phyloP scores from a whole-genome alignment of 2,329 filamentous ascomycete species.

The Epichloe baconii region DNA sequence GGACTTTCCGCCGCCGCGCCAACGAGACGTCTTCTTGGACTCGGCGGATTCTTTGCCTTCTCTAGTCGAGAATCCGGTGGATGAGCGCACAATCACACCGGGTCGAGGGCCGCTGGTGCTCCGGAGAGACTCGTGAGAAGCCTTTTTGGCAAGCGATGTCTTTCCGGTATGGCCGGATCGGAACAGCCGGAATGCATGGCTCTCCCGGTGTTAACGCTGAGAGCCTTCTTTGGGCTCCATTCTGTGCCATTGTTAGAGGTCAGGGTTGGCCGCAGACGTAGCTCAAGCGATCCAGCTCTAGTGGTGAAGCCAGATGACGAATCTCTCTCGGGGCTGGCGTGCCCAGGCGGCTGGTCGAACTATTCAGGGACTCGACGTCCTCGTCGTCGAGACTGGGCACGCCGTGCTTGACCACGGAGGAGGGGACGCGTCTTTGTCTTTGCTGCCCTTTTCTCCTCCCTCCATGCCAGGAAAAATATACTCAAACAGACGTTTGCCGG shows the following conservation, averaged over 20 bases:
- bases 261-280: slow-evolving; percentile 72
- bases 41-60: slow-evolving; percentile 23
- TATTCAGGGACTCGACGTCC: slow-evolving; percentile 33
- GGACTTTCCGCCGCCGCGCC: slow-evolving; percentile 36
- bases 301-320: slow-evolving; percentile 36
- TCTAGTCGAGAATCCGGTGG: slow-evolving; percentile 31
- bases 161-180: slow-evolving; percentile 29
- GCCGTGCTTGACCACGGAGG: slow-evolving; percentile 38
- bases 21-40: slow-evolving; percentile 37
- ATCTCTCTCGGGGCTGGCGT: slow-evolving; percentile 30
- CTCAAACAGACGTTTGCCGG: slow-evolving; percentile 86
- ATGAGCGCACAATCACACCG: slow-evolving; percentile 29
- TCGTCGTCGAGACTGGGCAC: slow-evolving; percentile 12
- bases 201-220: slow-evolving; percentile 31
- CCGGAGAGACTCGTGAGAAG: slow-evolving; percentile 43
- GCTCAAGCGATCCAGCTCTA: slow-evolving; percentile 62
- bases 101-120: slow-evolving; percentile 26
- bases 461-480: slow-evolving; percentile 90
- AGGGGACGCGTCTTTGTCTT: slow-evolving; percentile 48
- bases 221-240: slow-evolving; percentile 30
- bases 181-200: slow-evolving; percentile 40
- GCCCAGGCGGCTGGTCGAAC: slow-evolving; percentile 24
- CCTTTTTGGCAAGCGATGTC: slow-evolving; percentile 33
- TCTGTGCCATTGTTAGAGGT: slow-evolving; percentile 36
- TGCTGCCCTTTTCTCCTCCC: slow-evolving; percentile 36